phyloP scores from a whole-genome alignment of 2,329 filamentous ascomycete species.

The Bipolaris gigantea region DNA sequence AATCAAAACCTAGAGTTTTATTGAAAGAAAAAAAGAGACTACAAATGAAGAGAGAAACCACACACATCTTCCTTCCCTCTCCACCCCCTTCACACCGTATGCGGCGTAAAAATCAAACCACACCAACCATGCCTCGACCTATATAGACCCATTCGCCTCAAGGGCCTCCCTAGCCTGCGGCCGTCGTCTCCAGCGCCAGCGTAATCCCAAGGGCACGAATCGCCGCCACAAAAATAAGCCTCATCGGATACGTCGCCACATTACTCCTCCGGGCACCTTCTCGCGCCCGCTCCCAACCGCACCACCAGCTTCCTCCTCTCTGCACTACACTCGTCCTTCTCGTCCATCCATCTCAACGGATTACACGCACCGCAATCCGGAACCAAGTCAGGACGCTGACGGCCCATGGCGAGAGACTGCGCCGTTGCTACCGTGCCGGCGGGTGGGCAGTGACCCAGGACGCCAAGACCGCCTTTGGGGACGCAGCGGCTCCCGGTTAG shows the following conservation, averaged over 20 bases:
- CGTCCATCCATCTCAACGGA: slow-evolving; percentile 19
- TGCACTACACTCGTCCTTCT: slow-evolving; percentile 13
- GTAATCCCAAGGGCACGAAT: slow-evolving; percentile 20
- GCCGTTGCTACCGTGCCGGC: slow-evolving; percentile 22
- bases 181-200: slow-evolving; percentile 22
- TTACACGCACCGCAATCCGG: slow-evolving; percentile 24
- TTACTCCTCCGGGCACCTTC: slow-evolving; percentile 28
- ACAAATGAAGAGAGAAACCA: too few relatives aligned
- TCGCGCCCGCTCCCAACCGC: slow-evolving; percentile 23
- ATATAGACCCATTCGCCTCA: slow-evolving; percentile 26
- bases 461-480: slow-evolving; percentile 17
- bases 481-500: slow-evolving; percentile 24
- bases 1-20: too few relatives aligned
- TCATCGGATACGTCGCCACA: slow-evolving; percentile 28
- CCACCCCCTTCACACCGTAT: neutral
- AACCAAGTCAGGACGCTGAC: slow-evolving; percentile 25
- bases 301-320: slow-evolving; percentile 20
- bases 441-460: slow-evolving; percentile 20
- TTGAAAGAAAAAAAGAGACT: too few relatives aligned
- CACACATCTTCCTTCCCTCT: too few relatives aligned
- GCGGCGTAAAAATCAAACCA: slow-evolving; percentile 20
- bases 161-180: slow-evolving; percentile 25
- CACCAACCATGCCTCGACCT: slow-evolving; percentile 23
- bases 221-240: slow-evolving; percentile 20
- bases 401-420: slow-evolving; percentile 24